Percentiles rank a stretch among this genome's conserved stretches.
Conservation (phyloP, 768 basidiomycete species). For the Suillus spraguei region DNA sequence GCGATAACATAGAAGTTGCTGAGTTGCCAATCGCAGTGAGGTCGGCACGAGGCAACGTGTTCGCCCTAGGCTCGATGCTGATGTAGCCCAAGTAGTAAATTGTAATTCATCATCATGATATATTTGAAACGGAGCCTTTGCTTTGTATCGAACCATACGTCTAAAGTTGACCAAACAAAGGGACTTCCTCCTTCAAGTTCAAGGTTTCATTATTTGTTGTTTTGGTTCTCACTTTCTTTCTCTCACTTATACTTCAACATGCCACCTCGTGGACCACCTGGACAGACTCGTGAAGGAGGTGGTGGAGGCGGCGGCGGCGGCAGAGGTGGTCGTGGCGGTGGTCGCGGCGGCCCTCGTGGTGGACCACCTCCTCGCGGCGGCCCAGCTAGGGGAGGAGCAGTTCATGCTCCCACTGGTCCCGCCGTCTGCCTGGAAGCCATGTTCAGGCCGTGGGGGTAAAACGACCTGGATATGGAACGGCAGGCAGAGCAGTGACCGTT, state of each 20-base stretch:
- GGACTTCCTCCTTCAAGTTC: neutral
- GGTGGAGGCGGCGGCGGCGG: constrained; percentile 34
- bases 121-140: constrained; percentile 7
- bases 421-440: constrained; percentile 34
- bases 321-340: constrained; percentile 29
- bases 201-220: constrained; percentile 13
- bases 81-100: neutral
- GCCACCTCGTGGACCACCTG: constrained; percentile 42
- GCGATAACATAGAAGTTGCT: constrained; percentile 3
- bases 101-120: neutral
- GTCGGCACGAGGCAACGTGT: neutral
- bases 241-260: constrained; percentile 24
- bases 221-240: neutral
- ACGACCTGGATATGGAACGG: constrained; percentile 62
- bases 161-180: constrained; percentile 9
- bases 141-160: neutral
- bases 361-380: constrained; percentile 17
- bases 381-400: constrained; percentile 21
- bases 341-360: constrained; percentile 19
- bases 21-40: neutral
- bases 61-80: constrained; percentile 1
- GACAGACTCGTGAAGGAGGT: constrained; percentile 34
- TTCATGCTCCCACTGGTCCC: constrained; percentile 33
- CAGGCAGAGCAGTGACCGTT: constrained; percentile 48
- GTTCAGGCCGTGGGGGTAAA: constrained; percentile 65